phyloP scores from a whole-genome alignment of 306 rosid species.

The Prunus fruticosa region DNA sequence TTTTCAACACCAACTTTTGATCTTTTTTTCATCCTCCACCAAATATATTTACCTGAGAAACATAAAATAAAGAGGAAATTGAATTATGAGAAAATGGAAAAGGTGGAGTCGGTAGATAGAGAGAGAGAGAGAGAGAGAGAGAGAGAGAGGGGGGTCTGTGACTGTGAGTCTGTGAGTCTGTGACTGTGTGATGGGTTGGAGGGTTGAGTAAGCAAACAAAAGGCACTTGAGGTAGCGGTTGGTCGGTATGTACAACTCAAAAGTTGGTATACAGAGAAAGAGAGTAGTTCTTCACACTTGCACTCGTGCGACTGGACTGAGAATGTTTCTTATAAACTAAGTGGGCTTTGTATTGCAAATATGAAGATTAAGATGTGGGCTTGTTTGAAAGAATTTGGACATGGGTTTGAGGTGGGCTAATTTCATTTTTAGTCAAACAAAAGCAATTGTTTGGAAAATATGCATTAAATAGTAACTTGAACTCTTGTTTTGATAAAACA shows the following conservation, averaged over 20 bases:
- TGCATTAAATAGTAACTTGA: too few species aligned
- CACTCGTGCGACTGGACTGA: neutral
- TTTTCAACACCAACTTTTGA: slow-evolving; percentile 29
- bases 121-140: neutral
- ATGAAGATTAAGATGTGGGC: neutral
- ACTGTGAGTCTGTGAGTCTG: slow-evolving; percentile 5
- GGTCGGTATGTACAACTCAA: slow-evolving; percentile 38
- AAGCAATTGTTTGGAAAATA: too few species aligned
- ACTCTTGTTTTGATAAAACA: too few species aligned
- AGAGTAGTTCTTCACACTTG: neutral
- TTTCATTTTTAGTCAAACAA: too few species aligned
- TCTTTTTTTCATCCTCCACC: slow-evolving; percentile 43
- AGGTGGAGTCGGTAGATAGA: slow-evolving; percentile 28
- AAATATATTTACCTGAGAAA: slow-evolving; percentile 27
- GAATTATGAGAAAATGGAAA: slow-evolving; percentile 26
- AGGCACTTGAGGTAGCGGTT: slow-evolving; percentile 40
- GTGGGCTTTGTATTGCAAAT: neutral
- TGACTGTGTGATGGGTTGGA: neutral
- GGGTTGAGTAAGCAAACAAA: slow-evolving; percentile 48
- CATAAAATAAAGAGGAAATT: neutral
- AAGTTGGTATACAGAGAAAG: slow-evolving; percentile 4
- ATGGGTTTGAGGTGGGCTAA: neutral
- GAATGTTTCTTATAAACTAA: neutral
- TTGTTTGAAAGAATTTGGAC: neutral
- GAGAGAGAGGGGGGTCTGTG: slow-evolving; percentile 11